Percentiles rank a stretch among this genome's conserved stretches.
Evolutionary conservation across 2,329 filamentous ascomycete species (phyloP).

Genomic region (Trichoderma guizhouense): DNA sequence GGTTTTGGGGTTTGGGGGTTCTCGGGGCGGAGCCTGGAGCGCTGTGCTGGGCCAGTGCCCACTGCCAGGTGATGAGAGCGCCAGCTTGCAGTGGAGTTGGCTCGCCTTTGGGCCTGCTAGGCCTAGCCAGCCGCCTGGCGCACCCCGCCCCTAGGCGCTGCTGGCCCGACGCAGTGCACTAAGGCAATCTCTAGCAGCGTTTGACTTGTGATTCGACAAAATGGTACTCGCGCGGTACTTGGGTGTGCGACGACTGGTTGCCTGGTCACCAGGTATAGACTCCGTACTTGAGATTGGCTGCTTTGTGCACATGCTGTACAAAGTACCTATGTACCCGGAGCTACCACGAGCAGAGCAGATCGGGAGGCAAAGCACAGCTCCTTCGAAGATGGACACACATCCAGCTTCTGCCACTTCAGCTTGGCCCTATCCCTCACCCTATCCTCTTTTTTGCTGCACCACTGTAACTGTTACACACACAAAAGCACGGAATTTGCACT

Average conservation of each 20-base stretch:
- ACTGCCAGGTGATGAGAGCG: constrained; percentile 14
- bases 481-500: neutral
- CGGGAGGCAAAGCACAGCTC: neutral
- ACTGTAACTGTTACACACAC: neutral
- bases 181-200: constrained; percentile 5
- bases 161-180: constrained; percentile 3
- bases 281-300: neutral
- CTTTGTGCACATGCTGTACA: neutral
- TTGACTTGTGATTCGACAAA: neutral
- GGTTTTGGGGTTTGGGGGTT: constrained; percentile 21
- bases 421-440: neutral
- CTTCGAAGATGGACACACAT: neutral
- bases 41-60: constrained; percentile 2
- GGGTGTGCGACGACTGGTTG: neutral
- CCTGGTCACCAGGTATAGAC: neutral
- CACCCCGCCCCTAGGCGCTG: constrained; percentile 16
- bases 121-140: constrained; percentile 13
- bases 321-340: neutral
- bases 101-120: constrained; percentile 8
- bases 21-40: constrained; percentile 16
- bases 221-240: neutral
- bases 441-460: neutral
- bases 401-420: neutral
- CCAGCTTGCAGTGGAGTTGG: constrained; percentile 15
- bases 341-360: neutral